These are phyloP conservation scores for Blakeslea trispora DNA, from an alignment of 371 early-diverging fungal species.

Conservation along the genomic window DNA sequence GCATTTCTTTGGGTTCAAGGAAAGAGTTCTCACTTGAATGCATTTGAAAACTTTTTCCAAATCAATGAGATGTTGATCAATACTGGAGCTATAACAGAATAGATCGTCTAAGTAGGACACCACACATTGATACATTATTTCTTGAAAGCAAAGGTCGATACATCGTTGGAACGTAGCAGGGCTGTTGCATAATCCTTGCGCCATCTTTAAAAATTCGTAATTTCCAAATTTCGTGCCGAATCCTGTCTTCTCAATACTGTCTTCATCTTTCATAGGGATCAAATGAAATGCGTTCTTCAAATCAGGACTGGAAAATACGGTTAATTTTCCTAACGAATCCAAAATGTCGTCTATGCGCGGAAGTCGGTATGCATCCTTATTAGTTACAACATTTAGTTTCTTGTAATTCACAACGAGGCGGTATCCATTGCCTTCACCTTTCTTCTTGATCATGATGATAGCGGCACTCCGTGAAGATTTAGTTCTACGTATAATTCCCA, in stretches of 20 bases:
- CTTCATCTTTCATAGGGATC: constrained; percentile 23
- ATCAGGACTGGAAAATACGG: constrained; percentile 3
- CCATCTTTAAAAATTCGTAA: constrained; percentile 30
- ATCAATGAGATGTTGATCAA: neutral
- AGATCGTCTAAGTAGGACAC: constrained; percentile 7
- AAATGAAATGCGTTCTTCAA: constrained; percentile 38
- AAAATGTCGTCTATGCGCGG: constrained; percentile 41
- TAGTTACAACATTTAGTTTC: constrained; percentile 40
- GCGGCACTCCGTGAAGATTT: constrained; percentile 40
- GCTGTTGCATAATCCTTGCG: constrained; percentile 35
- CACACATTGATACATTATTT: constrained; percentile 6
- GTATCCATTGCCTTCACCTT: constrained; percentile 22
- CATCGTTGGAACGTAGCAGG: constrained; percentile 38
- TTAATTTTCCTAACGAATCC: constrained; percentile 22
- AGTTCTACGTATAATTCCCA: no score
- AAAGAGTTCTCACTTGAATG: neutral
- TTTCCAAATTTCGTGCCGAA: constrained; percentile 30
- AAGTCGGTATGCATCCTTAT: constrained; percentile 38
- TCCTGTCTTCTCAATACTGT: constrained; percentile 51
- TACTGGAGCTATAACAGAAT: neutral
- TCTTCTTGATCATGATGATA: constrained; percentile 47
- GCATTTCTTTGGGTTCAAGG: neutral
- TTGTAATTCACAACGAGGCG: constrained; percentile 36
- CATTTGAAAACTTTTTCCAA: constrained; percentile 6
- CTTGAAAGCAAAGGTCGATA: constrained; percentile 35